Conservation (phyloP, 176 grass and related monocot species). For the Echinochloa phyllopogon region DNA sequence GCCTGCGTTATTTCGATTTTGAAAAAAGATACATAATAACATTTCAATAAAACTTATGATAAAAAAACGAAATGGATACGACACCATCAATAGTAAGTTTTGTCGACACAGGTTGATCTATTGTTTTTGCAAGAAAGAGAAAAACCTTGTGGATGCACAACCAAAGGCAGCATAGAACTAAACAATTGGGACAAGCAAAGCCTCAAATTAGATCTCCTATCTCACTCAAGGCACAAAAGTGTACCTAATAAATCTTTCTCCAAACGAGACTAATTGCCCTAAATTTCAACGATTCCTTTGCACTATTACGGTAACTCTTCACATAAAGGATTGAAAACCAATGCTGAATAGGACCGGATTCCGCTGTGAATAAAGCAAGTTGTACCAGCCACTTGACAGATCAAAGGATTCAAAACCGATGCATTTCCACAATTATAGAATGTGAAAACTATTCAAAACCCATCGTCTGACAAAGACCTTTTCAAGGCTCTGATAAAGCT, state of each 20-base stretch:
- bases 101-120: background rate
- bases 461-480: background rate
- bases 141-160: background rate
- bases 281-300: background rate
- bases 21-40: background rate
- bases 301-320: background rate
- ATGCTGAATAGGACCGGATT: background rate
- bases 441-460: background rate
- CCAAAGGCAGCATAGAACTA: background rate
- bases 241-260: background rate
- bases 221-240: constrained; percentile 28
- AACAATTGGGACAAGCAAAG: constrained; percentile 27
- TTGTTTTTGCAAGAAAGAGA: background rate
- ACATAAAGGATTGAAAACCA: background rate
- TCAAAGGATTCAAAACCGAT: background rate
- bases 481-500: background rate
- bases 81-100: background rate
- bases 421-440: background rate
- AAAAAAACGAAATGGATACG: background rate
- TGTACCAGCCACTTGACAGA: background rate
- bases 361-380: background rate
- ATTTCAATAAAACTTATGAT: background rate
- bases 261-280: background rate
- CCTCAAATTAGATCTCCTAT: background rate
- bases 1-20: background rate